Evolutionary conservation across 2,329 filamentous ascomycete species (phyloP), one percentile per base, ranked within the genome.

Genomic region (Exophiala bonariae): DNA sequence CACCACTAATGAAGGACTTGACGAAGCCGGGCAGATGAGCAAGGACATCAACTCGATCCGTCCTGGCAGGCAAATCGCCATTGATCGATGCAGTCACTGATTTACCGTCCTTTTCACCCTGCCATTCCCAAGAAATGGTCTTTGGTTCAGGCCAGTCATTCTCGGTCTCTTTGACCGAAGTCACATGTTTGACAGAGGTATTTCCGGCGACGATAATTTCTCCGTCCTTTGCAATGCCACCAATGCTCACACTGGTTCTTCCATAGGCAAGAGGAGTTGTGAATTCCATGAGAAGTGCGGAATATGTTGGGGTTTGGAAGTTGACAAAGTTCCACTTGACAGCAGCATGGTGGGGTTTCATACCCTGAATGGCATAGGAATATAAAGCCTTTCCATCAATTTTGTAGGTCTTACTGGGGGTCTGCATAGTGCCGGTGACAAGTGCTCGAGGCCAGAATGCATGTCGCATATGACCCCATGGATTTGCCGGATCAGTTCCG

Each of bases 281-380:
- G 69, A 85, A 99, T 69, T 97, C 87, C 93, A 99, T 99, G 75
- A 97, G 76, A 57, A 95, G 73, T 20, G 91, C 92, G 20, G 91
- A 93, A 73, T 89, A 87, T 16, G 77, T 89, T 17, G 89, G 86
- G 11, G 88, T 85, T 66, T 97, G 91, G 75, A 96, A 96, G 71
- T 91, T 82, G 69, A 82, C 78, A 74, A 96, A 99, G 71, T 93
- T 96, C 93, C 93, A 99, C 55, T 81, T 83, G 22, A 87, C 83
- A 52, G 92, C 83, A 81, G 90, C 87, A 66, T 99, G 95, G 69
- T 99, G 93, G 32, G 93, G 93, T 79, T 99, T 99, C 92, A 97
- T 97, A 66, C 91, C 93, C 73, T 97, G 93, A 41, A 97, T 74
- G 32, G 89, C 91, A 67, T 93, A 86, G 57, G 86, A 78, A 71